A percentile compares a stretch with the other conserved stretches of the same genome.
Conservation (phyloP, 129 eudicot species). For the Cynara cardunculus region DNA sequence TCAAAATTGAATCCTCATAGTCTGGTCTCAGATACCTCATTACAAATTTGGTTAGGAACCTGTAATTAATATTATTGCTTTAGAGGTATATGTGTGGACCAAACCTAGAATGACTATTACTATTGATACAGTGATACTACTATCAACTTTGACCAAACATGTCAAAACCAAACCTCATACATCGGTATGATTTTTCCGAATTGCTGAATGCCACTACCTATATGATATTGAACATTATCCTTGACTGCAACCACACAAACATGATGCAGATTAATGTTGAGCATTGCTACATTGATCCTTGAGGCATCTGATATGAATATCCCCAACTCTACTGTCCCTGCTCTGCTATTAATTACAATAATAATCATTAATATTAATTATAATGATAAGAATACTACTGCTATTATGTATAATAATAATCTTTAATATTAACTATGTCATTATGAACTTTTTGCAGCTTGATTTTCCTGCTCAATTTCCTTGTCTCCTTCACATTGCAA, state of each 20-base stretch:
- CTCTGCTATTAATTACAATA: background rate
- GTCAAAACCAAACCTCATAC: background rate
- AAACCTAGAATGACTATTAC: background rate
- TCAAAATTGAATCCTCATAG: background rate
- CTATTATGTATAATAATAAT: background rate
- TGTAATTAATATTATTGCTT: background rate
- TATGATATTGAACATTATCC: background rate
- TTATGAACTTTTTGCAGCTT: slow-evolving; percentile 55
- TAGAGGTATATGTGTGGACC: background rate
- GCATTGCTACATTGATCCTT: background rate
- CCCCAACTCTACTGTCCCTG: background rate
- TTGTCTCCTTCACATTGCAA: slow-evolving; percentile 95
- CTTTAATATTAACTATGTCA: background rate
- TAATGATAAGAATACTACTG: background rate
- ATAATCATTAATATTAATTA: too few species aligned
- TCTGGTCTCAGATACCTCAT: background rate
- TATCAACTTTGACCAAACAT: background rate
- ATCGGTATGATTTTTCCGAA: background rate
- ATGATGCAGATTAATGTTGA: background rate
- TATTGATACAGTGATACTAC: too few species aligned
- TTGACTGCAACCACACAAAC: background rate
- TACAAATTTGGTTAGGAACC: background rate
- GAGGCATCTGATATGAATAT: background rate
- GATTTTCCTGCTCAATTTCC: slow-evolving; percentile 91
- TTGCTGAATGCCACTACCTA: background rate